Base-by-base conservation (phyloP, 495 filamentous ascomycete species). In the Friedmanniomyces endolithicus region DNA sequence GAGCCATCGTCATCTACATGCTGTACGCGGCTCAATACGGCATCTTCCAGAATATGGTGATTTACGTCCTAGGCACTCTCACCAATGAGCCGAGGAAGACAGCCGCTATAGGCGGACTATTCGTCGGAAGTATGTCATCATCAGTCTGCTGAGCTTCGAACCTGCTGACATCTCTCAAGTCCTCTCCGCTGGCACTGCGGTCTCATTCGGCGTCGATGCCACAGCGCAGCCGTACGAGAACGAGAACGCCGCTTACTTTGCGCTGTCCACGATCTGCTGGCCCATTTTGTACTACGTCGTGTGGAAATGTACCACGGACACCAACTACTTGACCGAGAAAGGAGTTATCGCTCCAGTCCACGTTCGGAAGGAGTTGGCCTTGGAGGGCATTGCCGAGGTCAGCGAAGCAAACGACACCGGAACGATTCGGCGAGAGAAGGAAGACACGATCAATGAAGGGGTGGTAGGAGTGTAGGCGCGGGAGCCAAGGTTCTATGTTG, bases 221-320 rank as follows among this genome's bases (percentile, higher is more conserved):
- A 52, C 50, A 2, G 35, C 33, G 8, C 33, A 19, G 19, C 50
- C 33, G 2, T 52, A 52, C 23, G 50, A 52, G 19, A 39, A 55
- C 45, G 52, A 48, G n/a, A 56, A 56, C 20, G 45, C 33, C 14
- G 53, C 45, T 6, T 56, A 50, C 47, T 50, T 49, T 20, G 25
- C 47, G 20, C 25, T 56, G 19, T 20, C 39, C 19, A 56, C 33
- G 11, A 16, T 56, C 2, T 56, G 50, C 34, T 52, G 50, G 50
- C 50, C 50, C 20, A 52, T 56, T 22, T 33, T 56, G 17, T 49
- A 50, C 20, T 50, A 50, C 17, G 47, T 50, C 8, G 34, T 45
- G 7, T 50, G 41, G 45, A 56, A 56, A 24, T 56, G 45, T n/a
- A 35, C 33, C 16, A 56, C 45, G 14, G 34, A 56, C 53, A 56